phyloP scores from a whole-genome alignment of 1,284 basidiomycete genomes.

The Laetiporus sulphureus region DNA sequence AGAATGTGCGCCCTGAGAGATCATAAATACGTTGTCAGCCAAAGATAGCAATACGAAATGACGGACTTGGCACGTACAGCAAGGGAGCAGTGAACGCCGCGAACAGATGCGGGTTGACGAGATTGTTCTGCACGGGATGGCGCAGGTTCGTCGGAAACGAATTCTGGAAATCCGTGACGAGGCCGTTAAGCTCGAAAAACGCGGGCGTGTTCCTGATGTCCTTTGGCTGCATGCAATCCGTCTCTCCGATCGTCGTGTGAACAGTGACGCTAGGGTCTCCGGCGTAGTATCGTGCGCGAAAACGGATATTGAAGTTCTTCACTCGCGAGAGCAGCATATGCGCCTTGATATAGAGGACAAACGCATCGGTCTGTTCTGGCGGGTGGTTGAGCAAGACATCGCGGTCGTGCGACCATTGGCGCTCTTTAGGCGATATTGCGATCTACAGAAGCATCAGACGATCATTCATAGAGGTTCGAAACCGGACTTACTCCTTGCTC shows the following conservation, averaged over 20 bases:
- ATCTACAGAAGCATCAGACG: slow-evolving; percentile 27
- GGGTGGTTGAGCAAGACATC: slow-evolving; percentile 54
- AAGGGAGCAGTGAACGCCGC: slow-evolving; percentile 54
- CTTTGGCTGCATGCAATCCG: slow-evolving; percentile 20
- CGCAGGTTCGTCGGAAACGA: slow-evolving; percentile 53
- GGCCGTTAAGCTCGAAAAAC: slow-evolving; percentile 58
- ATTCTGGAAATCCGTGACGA: slow-evolving; percentile 47
- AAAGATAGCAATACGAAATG: background rate
- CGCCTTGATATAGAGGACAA: slow-evolving; percentile 64
- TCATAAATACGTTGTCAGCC: background rate
- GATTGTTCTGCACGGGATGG: slow-evolving; percentile 42
- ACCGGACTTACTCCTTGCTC: slow-evolving; percentile 46
- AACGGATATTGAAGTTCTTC: slow-evolving; percentile 65
- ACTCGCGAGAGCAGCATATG: slow-evolving; percentile 60
- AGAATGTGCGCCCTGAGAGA: slow-evolving; percentile 48
- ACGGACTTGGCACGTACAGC: slow-evolving; percentile 41
- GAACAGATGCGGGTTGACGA: slow-evolving; percentile 62
- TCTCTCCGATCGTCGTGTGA: slow-evolving; percentile 8
- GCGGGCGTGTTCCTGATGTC: slow-evolving; percentile 54
- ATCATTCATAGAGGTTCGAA: background rate
- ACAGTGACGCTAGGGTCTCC: slow-evolving; percentile 34
- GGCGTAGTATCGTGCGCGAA: slow-evolving; percentile 49
- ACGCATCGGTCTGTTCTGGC: slow-evolving; percentile 59
- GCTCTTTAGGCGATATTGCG: slow-evolving; percentile 43
- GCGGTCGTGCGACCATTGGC: slow-evolving; percentile 62